A percentile compares a stretch with the other conserved stretches of the same genome.
phyloP scores from a whole-genome alignment of 352 stramenopile species.

The Plasmopara muralis region DNA sequence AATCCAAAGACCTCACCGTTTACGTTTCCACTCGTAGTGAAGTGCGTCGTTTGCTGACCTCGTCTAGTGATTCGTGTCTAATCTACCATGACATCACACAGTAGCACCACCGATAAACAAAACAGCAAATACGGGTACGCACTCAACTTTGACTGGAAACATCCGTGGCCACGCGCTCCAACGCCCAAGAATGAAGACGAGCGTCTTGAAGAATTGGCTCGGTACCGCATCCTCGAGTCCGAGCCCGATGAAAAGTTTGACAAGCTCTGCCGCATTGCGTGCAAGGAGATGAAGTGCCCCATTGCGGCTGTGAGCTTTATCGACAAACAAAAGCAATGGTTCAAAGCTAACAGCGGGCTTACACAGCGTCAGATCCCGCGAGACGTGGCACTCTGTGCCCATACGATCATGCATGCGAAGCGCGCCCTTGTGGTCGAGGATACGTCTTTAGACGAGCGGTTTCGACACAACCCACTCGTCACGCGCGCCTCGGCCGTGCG shows the following conservation, averaged over 20 bases:
- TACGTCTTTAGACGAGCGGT: slow-evolving; percentile 75
- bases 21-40: slow-evolving; percentile 2
- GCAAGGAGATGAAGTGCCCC: slow-evolving; percentile 86
- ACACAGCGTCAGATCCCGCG: slow-evolving; percentile 81
- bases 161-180: slow-evolving; percentile 71
- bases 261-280: slow-evolving; percentile 82
- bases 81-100: slow-evolving; percentile 6
- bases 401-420: slow-evolving; percentile 85
- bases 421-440: slow-evolving; percentile 75
- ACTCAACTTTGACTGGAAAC: slow-evolving; percentile 83
- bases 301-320: slow-evolving; percentile 84
- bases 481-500: slow-evolving; percentile 73
- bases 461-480: slow-evolving; percentile 78
- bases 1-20: slow-evolving; percentile 23
- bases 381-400: slow-evolving; percentile 73
- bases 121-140: slow-evolving; percentile 53
- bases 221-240: slow-evolving; percentile 78
- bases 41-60: not conserved
- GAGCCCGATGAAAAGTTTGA: slow-evolving; percentile 81
- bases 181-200: slow-evolving; percentile 66
- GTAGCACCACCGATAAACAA: slow-evolving; percentile 2
- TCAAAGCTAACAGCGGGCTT: slow-evolving; percentile 79
- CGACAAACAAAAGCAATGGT: slow-evolving; percentile 84
- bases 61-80: not conserved
- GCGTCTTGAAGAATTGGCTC: slow-evolving; percentile 50